Evolutionary conservation across 345 rosid species (phyloP).

Genomic region (Conringia planisiliqua): DNA sequence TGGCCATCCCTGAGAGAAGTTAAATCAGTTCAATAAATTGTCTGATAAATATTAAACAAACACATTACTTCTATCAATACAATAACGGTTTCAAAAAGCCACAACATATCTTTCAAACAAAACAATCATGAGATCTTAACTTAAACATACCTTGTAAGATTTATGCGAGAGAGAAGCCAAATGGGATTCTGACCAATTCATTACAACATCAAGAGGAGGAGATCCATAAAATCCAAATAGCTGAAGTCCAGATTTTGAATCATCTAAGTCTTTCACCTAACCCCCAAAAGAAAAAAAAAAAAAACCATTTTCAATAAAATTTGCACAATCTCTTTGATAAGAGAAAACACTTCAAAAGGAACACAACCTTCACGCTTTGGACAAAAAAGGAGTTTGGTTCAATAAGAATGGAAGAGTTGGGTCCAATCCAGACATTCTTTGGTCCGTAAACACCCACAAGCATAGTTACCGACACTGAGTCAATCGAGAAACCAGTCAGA

Average conservation of each 20-base stretch:
- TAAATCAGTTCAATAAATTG: conserved; percentile 9
- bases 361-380: conserved; percentile 56
- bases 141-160: conserved; percentile 58
- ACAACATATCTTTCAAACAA: not conserved
- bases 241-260: conserved; percentile 40
- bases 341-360: not conserved
- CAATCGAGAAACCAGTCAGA: conserved; percentile 5
- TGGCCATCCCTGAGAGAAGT: conserved; percentile 53
- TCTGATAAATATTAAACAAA: not conserved
- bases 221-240: conserved; percentile 55
- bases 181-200: conserved; percentile 48
- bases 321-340: not conserved
- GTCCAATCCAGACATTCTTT: conserved; percentile 47
- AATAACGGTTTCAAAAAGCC: not conserved
- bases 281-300: not conserved
- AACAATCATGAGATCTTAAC: not conserved
- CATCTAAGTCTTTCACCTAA: conserved; percentile 62
- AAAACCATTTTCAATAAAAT: not conserved
- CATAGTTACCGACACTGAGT: conserved; percentile 55
- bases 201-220: conserved; percentile 55
- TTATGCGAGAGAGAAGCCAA: conserved; percentile 38
- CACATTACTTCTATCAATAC: not conserved
- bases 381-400: conserved; percentile 64
- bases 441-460: conserved; percentile 57
- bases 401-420: conserved; percentile 56